Conservation (phyloP, 352 stramenopile species). For the Globisporangium lucens region DNA sequence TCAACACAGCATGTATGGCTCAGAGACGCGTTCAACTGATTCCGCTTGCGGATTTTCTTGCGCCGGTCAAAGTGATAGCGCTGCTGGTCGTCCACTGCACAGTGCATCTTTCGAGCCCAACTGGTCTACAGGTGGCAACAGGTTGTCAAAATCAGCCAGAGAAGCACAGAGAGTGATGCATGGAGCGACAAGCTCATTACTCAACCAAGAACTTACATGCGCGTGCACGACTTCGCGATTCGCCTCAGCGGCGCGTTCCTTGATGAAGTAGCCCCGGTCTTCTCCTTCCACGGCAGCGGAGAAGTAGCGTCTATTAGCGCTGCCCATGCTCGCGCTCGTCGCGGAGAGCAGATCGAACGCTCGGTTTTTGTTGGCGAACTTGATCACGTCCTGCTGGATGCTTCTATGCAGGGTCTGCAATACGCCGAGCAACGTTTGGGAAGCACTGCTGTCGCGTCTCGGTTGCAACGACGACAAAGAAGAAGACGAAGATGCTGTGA, state of each 20-base stretch:
- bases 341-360: constrained; percentile 24
- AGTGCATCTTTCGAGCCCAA: constrained; percentile 43
- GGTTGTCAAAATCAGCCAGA: not conserved
- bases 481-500: not conserved
- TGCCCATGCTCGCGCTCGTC: constrained; percentile 2
- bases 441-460: constrained; percentile 8
- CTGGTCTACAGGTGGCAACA: constrained; percentile 25
- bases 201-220: constrained; percentile 19
- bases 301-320: constrained; percentile 19
- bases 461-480: not conserved
- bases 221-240: constrained; percentile 25
- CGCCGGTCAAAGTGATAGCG: constrained; percentile 48
- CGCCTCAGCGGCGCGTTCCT: constrained; percentile 20
- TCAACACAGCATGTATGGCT: constrained; percentile 3
- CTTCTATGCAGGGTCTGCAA: constrained; percentile 45
- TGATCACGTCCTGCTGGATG: constrained; percentile 32
- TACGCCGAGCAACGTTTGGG: constrained; percentile 37
- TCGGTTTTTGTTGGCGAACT: constrained; percentile 30
- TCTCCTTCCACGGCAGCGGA: constrained; percentile 27
- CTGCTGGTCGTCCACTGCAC: constrained; percentile 37
- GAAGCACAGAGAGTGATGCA: constrained; percentile 3
- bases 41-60: constrained; percentile 13
- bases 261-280: constrained; percentile 35
- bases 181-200: not conserved
- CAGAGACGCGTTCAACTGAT: constrained; percentile 10